These are phyloP conservation scores for Xylaria longipes DNA, from an alignment of 495 filamentous ascomycete species.

Conservation along the genomic window DNA sequence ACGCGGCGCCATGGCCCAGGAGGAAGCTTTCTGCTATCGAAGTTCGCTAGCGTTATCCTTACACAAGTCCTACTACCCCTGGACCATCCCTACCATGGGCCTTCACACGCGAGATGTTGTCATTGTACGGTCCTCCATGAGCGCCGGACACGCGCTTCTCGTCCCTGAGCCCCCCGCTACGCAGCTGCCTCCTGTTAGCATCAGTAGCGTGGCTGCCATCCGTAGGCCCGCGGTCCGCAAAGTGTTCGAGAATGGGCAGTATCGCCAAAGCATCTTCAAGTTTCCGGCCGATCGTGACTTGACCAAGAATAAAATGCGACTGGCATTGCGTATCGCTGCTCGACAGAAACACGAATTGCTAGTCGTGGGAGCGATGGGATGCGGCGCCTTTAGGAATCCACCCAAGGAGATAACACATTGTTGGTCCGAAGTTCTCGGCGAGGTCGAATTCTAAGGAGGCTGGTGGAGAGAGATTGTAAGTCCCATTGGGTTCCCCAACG, in stretches of 20 bases:
- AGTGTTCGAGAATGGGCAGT: background rate
- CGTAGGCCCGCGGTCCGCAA: constrained; percentile 37
- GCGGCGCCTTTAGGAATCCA: constrained; percentile 68
- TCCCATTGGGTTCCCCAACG: background rate
- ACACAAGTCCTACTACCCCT: constrained; percentile 57
- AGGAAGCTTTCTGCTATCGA: constrained; percentile 70
- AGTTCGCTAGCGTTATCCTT: constrained; percentile 63
- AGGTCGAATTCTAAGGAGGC: constrained; percentile 65
- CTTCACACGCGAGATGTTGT: constrained; percentile 66
- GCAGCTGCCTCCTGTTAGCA: constrained; percentile 57
- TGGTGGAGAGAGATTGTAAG: constrained; percentile 58
- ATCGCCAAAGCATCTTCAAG: constrained; percentile 33
- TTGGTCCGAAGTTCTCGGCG: constrained; percentile 63
- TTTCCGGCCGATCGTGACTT: constrained; percentile 44
- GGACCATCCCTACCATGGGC: constrained; percentile 45
- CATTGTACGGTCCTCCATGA: constrained; percentile 56
- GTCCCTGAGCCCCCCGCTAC: constrained; percentile 34
- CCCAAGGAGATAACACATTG: constrained; percentile 58
- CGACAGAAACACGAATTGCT: constrained; percentile 58
- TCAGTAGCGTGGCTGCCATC: constrained; percentile 64
- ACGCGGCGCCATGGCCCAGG: constrained; percentile 62
- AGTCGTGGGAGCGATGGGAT: constrained; percentile 70
- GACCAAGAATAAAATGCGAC: constrained; percentile 66
- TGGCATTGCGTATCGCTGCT: constrained; percentile 62
- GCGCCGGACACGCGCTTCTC: constrained; percentile 51